A percentile compares a stretch with the other conserved stretches of the same genome.
These are phyloP conservation scores for Calonectria pteridis DNA, from an alignment of 2,329 filamentous ascomycete species.

Conservation along the genomic window DNA sequence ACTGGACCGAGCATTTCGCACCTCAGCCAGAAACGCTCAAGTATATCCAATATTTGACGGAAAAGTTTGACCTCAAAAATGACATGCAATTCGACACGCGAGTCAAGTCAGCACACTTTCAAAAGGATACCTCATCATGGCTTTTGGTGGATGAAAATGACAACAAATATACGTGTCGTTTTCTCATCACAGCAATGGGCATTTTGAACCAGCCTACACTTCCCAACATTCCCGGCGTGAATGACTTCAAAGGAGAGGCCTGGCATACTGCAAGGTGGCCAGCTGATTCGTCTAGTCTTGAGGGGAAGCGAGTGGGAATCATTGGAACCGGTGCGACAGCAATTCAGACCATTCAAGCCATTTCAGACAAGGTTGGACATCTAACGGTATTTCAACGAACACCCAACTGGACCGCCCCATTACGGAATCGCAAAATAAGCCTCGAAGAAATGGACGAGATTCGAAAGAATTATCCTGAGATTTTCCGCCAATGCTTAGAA, in stretches of 20 bases:
- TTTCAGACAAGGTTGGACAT: constrained; percentile 24
- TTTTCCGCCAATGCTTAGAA: constrained; percentile 34
- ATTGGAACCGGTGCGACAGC: constrained; percentile 30
- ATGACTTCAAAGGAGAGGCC: constrained; percentile 21
- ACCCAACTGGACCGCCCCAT: constrained; percentile 29
- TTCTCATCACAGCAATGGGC: constrained; percentile 45
- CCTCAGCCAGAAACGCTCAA: constrained; percentile 38
- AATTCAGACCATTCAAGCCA: constrained; percentile 31
- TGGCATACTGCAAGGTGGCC: constrained; percentile 34
- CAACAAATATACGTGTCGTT: constrained; percentile 40
- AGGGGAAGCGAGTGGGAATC: constrained; percentile 27
- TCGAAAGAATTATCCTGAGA: constrained; percentile 34
- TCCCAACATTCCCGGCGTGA: constrained; percentile 49
- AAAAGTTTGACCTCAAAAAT: constrained; percentile 42
- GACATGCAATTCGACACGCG: constrained; percentile 57
- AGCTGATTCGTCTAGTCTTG: constrained; percentile 6
- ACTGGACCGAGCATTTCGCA: constrained; percentile 52
- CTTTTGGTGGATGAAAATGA: constrained; percentile 40
- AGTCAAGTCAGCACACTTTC: constrained; percentile 49
- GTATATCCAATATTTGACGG: constrained; percentile 23
- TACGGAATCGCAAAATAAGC: constrained; percentile 31
- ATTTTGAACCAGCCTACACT: constrained; percentile 48
- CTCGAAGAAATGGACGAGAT: constrained; percentile 37
- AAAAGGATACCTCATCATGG: constrained; percentile 48
- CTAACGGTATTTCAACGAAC: constrained; percentile 30